phyloP scores from a whole-genome alignment of 2,329 filamentous ascomycete genomes.

The Bertia moriformis region DNA sequence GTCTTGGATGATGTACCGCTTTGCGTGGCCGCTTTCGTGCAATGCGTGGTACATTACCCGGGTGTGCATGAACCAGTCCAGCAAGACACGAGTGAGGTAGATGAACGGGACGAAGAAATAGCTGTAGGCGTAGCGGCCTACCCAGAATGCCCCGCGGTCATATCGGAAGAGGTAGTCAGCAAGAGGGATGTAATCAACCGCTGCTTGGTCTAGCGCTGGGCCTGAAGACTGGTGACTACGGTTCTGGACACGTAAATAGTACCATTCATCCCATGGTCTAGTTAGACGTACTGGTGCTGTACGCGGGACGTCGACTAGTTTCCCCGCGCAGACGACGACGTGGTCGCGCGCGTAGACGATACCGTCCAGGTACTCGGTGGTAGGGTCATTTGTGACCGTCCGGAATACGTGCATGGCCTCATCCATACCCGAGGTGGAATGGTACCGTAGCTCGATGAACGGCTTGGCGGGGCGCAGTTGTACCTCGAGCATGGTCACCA shows the following conservation, averaged over 20 bases:
- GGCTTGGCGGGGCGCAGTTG: conserved; percentile 30
- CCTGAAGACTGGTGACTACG: conserved; percentile 16
- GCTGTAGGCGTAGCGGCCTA: conserved; percentile 42
- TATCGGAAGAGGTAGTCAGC: conserved; percentile 59
- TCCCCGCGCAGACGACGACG: conserved; percentile 47
- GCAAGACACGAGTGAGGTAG: conserved; percentile 40
- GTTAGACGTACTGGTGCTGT: conserved; percentile 28
- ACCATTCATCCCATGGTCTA: conserved; percentile 53
- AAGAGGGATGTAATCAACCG: conserved; percentile 40
- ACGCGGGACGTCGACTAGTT: conserved; percentile 30
- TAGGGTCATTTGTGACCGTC: conserved; percentile 14
- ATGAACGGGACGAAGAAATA: conserved; percentile 57
- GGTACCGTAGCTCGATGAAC: conserved; percentile 48
- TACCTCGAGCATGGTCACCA: conserved; percentile 49
- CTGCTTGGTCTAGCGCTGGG: conserved; percentile 9
- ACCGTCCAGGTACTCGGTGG: conserved; percentile 53
- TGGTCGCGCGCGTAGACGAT: conserved; percentile 43
- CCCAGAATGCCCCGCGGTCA: conserved; percentile 58
- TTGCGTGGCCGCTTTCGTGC: conserved; percentile 43
- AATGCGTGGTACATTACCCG: conserved; percentile 51
- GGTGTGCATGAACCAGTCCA: conserved; percentile 49
- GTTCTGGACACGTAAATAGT: conserved; percentile 53
- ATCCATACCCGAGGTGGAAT: conserved; percentile 25
- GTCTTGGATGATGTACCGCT: conserved; percentile 51
- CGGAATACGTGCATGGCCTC: conserved; percentile 9